Percentiles rank a stretch among this genome's conserved stretches.
phyloP scores from a whole-genome alignment of 345 rosid species.

The Eucalyptus cloeziana region DNA sequence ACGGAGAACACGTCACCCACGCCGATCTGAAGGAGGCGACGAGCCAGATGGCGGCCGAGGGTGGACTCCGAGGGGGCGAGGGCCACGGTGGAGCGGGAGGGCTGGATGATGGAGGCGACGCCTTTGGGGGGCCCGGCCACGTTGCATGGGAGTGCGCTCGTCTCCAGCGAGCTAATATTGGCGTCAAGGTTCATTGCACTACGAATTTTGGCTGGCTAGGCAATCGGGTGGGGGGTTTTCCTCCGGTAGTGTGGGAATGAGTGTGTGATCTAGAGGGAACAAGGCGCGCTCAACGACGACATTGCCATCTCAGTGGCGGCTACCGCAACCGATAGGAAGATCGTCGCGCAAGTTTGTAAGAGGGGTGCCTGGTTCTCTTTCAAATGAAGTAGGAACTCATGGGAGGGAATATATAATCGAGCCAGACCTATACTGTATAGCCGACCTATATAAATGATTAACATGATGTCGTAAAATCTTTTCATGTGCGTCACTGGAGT shows the following conservation, averaged over 20 bases:
- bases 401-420: too few relatives aligned
- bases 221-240: neutral
- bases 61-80: neutral
- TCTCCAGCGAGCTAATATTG: neutral
- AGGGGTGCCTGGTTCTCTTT: too few relatives aligned
- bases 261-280: neutral
- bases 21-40: slow-evolving; percentile 13
- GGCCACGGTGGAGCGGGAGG: neutral
- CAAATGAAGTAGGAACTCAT: too few relatives aligned
- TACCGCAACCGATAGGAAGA: neutral
- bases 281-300: neutral
- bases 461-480: too few relatives aligned
- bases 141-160: neutral
- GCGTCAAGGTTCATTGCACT: neutral
- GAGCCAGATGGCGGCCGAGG: slow-evolving; percentile 17
- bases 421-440: too few relatives aligned
- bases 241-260: neutral
- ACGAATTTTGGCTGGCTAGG: neutral
- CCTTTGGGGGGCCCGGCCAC: neutral
- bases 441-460: too few relatives aligned
- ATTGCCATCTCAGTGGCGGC: neutral
- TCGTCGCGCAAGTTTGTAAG: too few relatives aligned
- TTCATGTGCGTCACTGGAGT: too few relatives aligned
- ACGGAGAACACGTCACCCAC: slow-evolving; percentile 13
- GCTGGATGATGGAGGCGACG: neutral